Conservation (phyloP, 1,284 basidiomycete genomes). For the Ceratobasidium sp. region DNA sequence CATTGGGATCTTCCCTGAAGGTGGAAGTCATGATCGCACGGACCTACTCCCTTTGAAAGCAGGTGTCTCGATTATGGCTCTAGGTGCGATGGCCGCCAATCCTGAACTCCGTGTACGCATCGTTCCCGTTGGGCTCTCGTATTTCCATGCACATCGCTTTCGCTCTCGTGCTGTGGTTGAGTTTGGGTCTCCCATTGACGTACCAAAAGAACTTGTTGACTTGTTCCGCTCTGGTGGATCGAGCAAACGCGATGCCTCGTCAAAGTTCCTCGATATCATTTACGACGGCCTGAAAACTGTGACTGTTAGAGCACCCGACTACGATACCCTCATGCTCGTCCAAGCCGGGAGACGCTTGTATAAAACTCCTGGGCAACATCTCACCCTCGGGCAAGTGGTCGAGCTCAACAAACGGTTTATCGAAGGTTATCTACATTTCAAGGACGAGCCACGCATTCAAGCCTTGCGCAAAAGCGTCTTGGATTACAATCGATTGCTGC, state of each 20-base stretch:
- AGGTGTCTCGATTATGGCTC: conserved; percentile 96
- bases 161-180: conserved; percentile 96
- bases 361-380: conserved; percentile 91
- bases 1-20: conserved; percentile 97
- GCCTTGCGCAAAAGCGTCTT: conserved; percentile 85
- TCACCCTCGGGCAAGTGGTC: conserved; percentile 95
- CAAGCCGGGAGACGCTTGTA: conserved; percentile 96
- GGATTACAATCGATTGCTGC: conserved; percentile 89
- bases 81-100: conserved; percentile 94
- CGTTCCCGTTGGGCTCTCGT: conserved; percentile 92
- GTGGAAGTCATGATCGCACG: conserved; percentile 95
- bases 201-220: conserved; percentile 83
- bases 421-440: conserved; percentile 92
- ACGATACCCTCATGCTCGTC: conserved; percentile 97
- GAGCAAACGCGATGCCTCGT: conserved; percentile 90
- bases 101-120: conserved; percentile 88
- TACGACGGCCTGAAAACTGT: conserved; percentile 98
- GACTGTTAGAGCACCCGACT: conserved; percentile 95
- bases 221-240: conserved; percentile 91
- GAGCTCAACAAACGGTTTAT: conserved; percentile 95
- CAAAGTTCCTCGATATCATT: conserved; percentile 88
- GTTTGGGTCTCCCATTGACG: conserved; percentile 91
- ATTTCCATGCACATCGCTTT: conserved; percentile 96
- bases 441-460: conserved; percentile 90
- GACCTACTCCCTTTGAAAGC: conserved; percentile 95